Evolutionary conservation across 345 rosid genomes (phyloP), one percentile per base, ranked within the genome.

Genomic region (Reutealis trisperma): DNA sequence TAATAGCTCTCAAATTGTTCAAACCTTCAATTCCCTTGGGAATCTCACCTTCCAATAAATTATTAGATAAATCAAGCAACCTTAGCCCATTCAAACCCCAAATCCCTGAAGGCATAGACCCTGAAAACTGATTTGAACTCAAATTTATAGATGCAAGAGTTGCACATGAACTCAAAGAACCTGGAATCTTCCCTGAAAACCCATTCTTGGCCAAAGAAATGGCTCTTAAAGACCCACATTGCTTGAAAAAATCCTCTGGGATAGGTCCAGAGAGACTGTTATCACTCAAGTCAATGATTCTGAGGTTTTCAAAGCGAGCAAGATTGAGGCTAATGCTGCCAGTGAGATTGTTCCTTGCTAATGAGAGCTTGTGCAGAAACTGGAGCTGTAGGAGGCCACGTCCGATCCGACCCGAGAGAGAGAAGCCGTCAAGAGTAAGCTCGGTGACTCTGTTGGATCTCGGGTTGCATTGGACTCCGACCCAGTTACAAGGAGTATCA

Each of bases 81-180:
- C 98, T 87, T 14, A 95, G 83, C 11, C 86, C 90, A 81, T 84
- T 90, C 87, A 95, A 78, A 59, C 87, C 83, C 97, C 94, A 95
- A 75, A 95, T 75, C 77, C 86, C 92, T 5, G 76, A 70, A 4
- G 99, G 97, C 67, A 93, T 72, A 32, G 82, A 55, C 70, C 96
- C 98, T 4, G 98, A 88, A 55, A 93, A 88, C 83, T 80, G 82
- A 83, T 95, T 95, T 0, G 88, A 87, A 41, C 97, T 90, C 72
- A 95, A 76, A 68, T 95, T 81, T 52, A 95, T 69, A 71, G 89
- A 73, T 27, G 91, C 90, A 25, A 95, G 92, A 76, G 92, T 82
- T n/a, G 90, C 77, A 60, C 99, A 95, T 11, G 86, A 84, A 78
- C 94, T 88, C 71, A 93, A 75, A 78, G 93, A 89, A 66, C 63